phyloP scores from a whole-genome alignment of 805 yeast species.

The Saccharomycopsis sp. region DNA sequence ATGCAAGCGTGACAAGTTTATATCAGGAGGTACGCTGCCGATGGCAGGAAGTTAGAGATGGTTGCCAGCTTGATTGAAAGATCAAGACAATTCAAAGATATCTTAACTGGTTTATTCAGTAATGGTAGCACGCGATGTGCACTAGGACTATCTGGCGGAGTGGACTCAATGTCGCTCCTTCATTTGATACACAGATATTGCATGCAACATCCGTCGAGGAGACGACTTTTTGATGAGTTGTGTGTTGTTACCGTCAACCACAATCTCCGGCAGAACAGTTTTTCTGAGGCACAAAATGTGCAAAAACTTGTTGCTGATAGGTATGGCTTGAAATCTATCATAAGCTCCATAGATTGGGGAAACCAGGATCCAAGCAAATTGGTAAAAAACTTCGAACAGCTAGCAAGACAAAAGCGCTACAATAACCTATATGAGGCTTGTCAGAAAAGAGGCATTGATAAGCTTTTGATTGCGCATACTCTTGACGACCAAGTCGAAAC shows the following conservation, averaged over 20 bases:
- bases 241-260: neutral
- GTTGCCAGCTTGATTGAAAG: neutral
- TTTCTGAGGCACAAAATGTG: neutral
- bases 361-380: neutral
- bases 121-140: neutral
- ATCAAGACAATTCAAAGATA: neutral
- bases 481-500: neutral
- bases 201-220: neutral
- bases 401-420: neutral
- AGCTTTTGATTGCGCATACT: neutral
- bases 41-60: neutral
- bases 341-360: neutral
- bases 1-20: too few relatives aligned
- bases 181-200: neutral
- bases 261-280: neutral
- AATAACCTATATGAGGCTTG: neutral
- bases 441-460: neutral
- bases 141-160: neutral
- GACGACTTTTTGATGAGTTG: neutral
- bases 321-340: neutral
- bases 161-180: constrained; percentile 1
- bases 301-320: neutral
- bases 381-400: neutral
- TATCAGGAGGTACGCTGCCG: too few relatives aligned
- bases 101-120: neutral